Evolutionary conservation across 108 stramenopile species (phyloP).

Genomic region (Cyclotella cryptica): DNA sequence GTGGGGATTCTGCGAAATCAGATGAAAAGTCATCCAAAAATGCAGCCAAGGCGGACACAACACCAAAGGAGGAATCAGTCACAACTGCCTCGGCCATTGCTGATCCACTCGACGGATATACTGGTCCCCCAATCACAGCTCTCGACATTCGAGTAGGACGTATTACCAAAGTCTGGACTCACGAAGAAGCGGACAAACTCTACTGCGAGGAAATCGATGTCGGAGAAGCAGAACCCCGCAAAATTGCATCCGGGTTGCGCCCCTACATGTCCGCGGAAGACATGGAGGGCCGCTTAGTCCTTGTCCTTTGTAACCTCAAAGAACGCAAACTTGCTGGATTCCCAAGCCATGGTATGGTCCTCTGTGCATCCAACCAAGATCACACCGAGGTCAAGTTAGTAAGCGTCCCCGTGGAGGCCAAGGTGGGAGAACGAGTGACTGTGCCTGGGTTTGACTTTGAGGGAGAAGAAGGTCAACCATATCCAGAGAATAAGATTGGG

Average conservation of each 20-base stretch:
- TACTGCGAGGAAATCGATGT: conserved; percentile 99
- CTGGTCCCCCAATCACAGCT: conserved; percentile 87
- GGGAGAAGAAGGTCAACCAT: conserved; percentile 83
- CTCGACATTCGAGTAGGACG: conserved; percentile 93
- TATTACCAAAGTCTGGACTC: conserved; percentile 94
- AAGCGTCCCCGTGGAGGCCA: conserved; percentile 92
- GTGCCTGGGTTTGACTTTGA: conserved; percentile 86
- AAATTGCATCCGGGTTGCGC: conserved; percentile 93
- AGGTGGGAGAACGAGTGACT: conserved; percentile 91
- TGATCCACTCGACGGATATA: conserved; percentile 79
- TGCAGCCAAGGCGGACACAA: conserved; percentile 6
- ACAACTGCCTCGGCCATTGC: conserved; percentile 33
- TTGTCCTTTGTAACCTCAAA: conserved; percentile 99
- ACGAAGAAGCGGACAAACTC: conserved; percentile 96
- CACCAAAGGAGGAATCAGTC: conserved; percentile 15
- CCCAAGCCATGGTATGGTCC: conserved; percentile 97
- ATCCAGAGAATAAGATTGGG: conserved; percentile 91
- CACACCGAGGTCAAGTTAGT: conserved; percentile 92
- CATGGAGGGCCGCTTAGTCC: conserved; percentile 86
- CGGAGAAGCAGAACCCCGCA: conserved; percentile 93
- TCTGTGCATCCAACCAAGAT: conserved; percentile 94
- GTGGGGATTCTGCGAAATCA: conserved; percentile 21
- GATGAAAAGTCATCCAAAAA: conserved; percentile 18
- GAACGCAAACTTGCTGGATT: conserved; percentile 95
- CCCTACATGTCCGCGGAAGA: conserved; percentile 87